These are phyloP conservation scores for Endothia cerciana DNA, from an alignment of 2,329 filamentous ascomycete species.

Conservation along the genomic window DNA sequence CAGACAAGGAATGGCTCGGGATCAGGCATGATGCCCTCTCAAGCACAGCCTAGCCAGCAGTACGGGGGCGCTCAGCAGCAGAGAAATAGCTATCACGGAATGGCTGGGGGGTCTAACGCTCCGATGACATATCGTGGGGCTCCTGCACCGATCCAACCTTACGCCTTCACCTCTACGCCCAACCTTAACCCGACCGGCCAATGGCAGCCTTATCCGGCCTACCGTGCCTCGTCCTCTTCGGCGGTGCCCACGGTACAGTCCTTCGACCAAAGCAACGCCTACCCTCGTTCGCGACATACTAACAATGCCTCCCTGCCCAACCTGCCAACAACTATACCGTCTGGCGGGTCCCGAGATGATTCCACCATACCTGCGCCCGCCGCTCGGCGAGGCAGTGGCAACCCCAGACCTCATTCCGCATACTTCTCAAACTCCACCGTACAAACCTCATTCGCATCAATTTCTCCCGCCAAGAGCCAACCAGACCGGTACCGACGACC, in stretches of 20 bases:
- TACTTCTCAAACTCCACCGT: slow-evolving; percentile 44
- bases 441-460: slow-evolving; percentile 59
- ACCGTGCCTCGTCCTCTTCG: slow-evolving; percentile 53
- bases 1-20: slow-evolving; percentile 72
- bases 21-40: slow-evolving; percentile 60
- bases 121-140: slow-evolving; percentile 58
- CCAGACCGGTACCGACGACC: slow-evolving; percentile 83
- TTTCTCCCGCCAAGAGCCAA: slow-evolving; percentile 66
- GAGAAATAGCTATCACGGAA: slow-evolving; percentile 56
- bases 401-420: slow-evolving; percentile 48
- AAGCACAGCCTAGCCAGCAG: slow-evolving; percentile 54
- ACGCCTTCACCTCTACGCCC: slow-evolving; percentile 75
- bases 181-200: slow-evolving; percentile 59
- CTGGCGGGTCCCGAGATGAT: slow-evolving; percentile 57
- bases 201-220: slow-evolving; percentile 54
- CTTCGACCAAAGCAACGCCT: slow-evolving; percentile 39
- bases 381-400: slow-evolving; percentile 44
- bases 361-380: slow-evolving; percentile 49
- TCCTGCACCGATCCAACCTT: slow-evolving; percentile 69
- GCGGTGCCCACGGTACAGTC: slow-evolving; percentile 46
- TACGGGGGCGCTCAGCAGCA: slow-evolving; percentile 51
- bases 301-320: slow-evolving; percentile 46
- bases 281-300: slow-evolving; percentile 37
- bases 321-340: slow-evolving; percentile 43
- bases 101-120: slow-evolving; percentile 48